Evolutionary conservation across 768 basidiomycete species (phyloP).

Genomic region (Leccinum variicolor): DNA sequence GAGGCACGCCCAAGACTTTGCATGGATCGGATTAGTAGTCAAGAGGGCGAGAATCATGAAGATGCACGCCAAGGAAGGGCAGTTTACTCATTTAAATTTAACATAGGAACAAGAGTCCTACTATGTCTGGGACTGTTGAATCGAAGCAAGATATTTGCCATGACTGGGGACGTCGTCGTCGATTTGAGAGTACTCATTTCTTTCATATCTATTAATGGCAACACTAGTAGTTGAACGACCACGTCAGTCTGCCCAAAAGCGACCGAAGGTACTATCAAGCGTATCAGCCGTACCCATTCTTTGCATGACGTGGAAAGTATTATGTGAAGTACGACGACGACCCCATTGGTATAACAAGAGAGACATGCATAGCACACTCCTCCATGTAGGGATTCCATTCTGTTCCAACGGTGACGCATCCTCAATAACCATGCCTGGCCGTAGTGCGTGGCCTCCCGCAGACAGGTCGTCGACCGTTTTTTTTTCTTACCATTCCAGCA

Average conservation of each 20-base stretch:
- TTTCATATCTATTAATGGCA: background rate
- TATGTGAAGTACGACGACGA: too few relatives aligned
- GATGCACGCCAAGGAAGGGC: background rate
- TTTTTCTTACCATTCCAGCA: constrained; percentile 1
- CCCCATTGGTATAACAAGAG: too few relatives aligned
- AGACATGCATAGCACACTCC: too few relatives aligned
- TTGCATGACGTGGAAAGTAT: too few relatives aligned
- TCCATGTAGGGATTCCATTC: too few relatives aligned
- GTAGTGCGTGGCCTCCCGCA: background rate
- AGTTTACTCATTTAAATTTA: background rate
- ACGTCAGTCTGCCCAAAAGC: too few relatives aligned
- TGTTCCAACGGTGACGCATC: too few relatives aligned
- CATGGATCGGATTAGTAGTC: constrained; percentile 19
- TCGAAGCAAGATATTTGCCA: background rate
- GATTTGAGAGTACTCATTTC: background rate
- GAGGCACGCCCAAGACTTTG: constrained; percentile 22
- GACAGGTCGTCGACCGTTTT: background rate
- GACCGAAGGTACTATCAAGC: too few relatives aligned
- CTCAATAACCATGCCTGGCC: too few relatives aligned
- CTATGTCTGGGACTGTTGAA: background rate
- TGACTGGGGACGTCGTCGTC: background rate
- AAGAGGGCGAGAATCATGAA: background rate
- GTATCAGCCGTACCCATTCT: too few relatives aligned
- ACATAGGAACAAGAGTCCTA: background rate
- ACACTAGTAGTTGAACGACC: too few relatives aligned